Evolutionary conservation across 2,329 filamentous ascomycete genomes (phyloP), one percentile per base, ranked within the genome.

Genomic region (Talaromyces verruculosus): DNA sequence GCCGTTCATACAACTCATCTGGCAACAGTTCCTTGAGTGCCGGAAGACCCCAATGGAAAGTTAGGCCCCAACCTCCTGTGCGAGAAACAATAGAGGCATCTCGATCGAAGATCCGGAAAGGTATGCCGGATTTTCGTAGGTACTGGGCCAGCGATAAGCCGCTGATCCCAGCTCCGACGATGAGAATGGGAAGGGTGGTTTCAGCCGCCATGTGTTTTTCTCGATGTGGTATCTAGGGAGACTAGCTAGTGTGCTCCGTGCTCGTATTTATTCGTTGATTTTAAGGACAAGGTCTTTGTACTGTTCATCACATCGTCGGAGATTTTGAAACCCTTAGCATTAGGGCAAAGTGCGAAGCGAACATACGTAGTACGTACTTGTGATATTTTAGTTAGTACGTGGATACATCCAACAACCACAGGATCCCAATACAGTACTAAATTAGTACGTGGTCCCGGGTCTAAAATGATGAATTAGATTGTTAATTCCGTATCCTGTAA

Each of bases 51-150:
- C 87, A 89, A 72, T 89, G 85, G 65, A 89, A 77, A 0, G 87
- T 89, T 65, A 89, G 77, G 2, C 86, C 88, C 88, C 87, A 89
- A 68, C 87, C 87, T 3, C 81, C 77, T 22, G 77, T 84, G 37
- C 82, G 84, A 33, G 79, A 79, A 65, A 74, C 77, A 49, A 84
- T 77, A 47, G 83, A 79, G 5, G 71, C 69, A 69, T 81, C 79
- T 13, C 77, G 76, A 60, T 82, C 80, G 63, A 79, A 81, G 59
- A 82, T 72, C 45, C 72, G 69, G 60, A 77, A 81, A 0, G 73
- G 69, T 2, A 81, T 67, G 17, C 69, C 17, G 72, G 68, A 37
- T 73, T 76, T 60, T 15, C 74, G 73, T 10, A 82, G 73, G 49
- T 74, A 70, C 66, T 82, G 80, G 10, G 79, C 80, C 15, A 82